phyloP scores from a whole-genome alignment of 2,329 filamentous ascomycete genomes.

The Aspergillus tubingensis region DNA sequence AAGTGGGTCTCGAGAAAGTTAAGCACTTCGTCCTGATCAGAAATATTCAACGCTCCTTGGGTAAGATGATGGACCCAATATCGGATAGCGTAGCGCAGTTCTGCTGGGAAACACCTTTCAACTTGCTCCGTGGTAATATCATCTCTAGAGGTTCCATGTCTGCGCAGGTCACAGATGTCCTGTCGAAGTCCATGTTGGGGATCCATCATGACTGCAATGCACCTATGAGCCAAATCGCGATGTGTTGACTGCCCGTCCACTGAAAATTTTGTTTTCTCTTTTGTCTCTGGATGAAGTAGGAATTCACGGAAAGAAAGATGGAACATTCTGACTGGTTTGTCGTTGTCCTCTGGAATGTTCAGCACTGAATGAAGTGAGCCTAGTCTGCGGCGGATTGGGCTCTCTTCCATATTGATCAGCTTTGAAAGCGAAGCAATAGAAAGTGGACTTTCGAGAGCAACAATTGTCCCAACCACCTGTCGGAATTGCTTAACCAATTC shows the following conservation, averaged over 20 bases:
- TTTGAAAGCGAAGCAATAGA: conserved; percentile 18
- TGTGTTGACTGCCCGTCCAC: conserved; percentile 34
- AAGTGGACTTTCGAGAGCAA: conserved; percentile 25
- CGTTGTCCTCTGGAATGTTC: conserved; percentile 11
- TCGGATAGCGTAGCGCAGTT: conserved; percentile 28
- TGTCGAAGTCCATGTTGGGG: conserved; percentile 4
- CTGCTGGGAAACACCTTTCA: conserved; percentile 16
- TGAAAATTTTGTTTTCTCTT: conserved; percentile 26
- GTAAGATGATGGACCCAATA: conserved; percentile 30
- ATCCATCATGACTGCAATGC: conserved; percentile 23
- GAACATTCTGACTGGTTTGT: conserved; percentile 21
- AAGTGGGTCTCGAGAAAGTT: conserved; percentile 18
- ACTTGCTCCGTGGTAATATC: conserved; percentile 10
- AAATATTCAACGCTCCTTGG: conserved; percentile 7
- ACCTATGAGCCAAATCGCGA: conserved; percentile 27
- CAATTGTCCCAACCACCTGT: conserved; percentile 26
- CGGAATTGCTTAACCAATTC: conserved; percentile 8
- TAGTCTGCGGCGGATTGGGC: too few species aligned
- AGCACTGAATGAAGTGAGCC: conserved; percentile 20
- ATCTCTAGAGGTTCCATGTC: conserved; percentile 1
- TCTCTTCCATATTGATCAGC: conserved; percentile 9
- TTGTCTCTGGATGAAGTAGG: conserved; percentile 21
- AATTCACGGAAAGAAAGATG: conserved; percentile 38
- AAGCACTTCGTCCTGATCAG: conserved; percentile 5
- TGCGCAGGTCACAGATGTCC: conserved; percentile 20